phyloP scores from a whole-genome alignment of 2,329 filamentous ascomycete species.

The Fusarium sororula region DNA sequence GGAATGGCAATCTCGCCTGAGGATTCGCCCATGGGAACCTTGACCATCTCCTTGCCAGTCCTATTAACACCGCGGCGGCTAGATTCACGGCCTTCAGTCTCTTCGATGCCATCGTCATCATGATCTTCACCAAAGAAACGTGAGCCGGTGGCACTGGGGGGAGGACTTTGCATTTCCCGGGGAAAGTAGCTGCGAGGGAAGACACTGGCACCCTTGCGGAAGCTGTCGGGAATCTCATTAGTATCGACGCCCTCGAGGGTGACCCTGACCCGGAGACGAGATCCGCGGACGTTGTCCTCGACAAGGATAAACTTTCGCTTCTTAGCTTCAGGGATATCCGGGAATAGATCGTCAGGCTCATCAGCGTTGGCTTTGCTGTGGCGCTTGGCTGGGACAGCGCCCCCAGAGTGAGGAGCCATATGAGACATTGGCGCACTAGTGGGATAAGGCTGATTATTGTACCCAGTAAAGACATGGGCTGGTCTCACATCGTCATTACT shows the following conservation, averaged over 20 bases:
- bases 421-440: conserved; percentile 69
- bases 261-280: conserved; percentile 86
- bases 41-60: conserved; percentile 56
- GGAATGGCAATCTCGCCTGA: conserved; percentile 80
- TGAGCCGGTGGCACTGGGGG: conserved; percentile 77
- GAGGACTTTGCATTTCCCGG: conserved; percentile 88
- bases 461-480: conserved; percentile 77
- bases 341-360: conserved; percentile 78
- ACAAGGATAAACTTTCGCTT: conserved; percentile 97
- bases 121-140: conserved; percentile 77
- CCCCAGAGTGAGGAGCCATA: conserved; percentile 55
- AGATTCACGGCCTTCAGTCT: conserved; percentile 58
- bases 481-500: conserved; percentile 72
- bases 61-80: conserved; percentile 49
- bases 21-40: conserved; percentile 74
- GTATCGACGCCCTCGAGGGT: conserved; percentile 94
- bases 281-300: conserved; percentile 84
- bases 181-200: conserved; percentile 93
- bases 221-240: conserved; percentile 95
- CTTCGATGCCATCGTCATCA: conserved; percentile 64
- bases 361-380: conserved; percentile 60
- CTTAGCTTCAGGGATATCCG: conserved; percentile 87
- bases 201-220: conserved; percentile 88
- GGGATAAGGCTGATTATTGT: conserved; percentile 69
- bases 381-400: conserved; percentile 50